Percentiles rank a stretch among this genome's conserved stretches.
Evolutionary conservation across 371 early-diverging fungal species (phyloP).

Genomic region (Umbelopsis sp.): DNA sequence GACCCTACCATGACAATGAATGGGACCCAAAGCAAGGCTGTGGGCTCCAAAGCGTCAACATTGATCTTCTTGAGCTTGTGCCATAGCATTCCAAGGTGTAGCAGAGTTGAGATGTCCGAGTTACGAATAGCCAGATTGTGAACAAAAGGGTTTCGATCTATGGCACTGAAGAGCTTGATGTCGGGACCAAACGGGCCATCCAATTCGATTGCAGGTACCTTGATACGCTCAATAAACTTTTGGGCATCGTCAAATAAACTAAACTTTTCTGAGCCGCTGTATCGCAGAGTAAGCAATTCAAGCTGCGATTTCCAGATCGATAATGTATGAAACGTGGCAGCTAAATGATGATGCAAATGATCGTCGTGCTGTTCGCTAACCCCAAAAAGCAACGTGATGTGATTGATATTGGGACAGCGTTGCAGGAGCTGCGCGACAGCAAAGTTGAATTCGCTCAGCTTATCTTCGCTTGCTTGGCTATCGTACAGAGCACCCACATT

Average conservation of each 20-base stretch:
- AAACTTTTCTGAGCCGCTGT: not conserved
- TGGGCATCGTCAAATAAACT: constrained; percentile 3
- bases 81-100: constrained; percentile 13
- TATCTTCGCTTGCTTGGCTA: not conserved
- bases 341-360: not conserved
- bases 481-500: not conserved
- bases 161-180: constrained; percentile 3
- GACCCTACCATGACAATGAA: constrained; percentile 18
- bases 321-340: constrained; percentile 12
- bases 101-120: constrained; percentile 3
- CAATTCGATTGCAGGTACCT: constrained; percentile 6
- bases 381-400: constrained; percentile 16
- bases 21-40: constrained; percentile 10
- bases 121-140: constrained; percentile 8
- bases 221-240: constrained; percentile 5
- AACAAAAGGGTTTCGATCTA: constrained; percentile 1
- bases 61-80: constrained; percentile 9
- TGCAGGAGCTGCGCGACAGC: not conserved
- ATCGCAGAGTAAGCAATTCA: constrained; percentile 3
- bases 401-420: not conserved
- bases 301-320: constrained; percentile 12
- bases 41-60: constrained; percentile 2
- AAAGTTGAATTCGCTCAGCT: not conserved
- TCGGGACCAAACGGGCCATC: constrained; percentile 12
- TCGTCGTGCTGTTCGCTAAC: not conserved